phyloP scores from a whole-genome alignment of 2,329 filamentous ascomycete species.

The Trematosphaeria pertusa region DNA sequence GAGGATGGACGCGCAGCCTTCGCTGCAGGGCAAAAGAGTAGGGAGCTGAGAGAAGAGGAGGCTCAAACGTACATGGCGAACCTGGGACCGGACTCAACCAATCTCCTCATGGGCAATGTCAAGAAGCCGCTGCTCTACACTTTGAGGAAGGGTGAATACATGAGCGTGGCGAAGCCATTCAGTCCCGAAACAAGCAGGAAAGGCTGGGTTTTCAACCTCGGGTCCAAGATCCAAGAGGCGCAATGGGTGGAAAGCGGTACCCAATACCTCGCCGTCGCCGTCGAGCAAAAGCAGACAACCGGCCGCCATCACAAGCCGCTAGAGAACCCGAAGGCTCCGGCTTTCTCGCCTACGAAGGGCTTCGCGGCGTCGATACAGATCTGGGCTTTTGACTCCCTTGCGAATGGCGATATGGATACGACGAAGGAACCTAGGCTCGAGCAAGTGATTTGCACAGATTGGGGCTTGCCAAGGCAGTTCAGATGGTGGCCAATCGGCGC shows the following conservation, averaged over 20 bases:
- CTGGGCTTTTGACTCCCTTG: slow-evolving; percentile 60
- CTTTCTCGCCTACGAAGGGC: slow-evolving; percentile 58
- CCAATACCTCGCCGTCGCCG: slow-evolving; percentile 64
- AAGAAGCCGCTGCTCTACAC: slow-evolving; percentile 52
- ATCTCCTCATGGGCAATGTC: slow-evolving; percentile 59
- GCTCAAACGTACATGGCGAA: slow-evolving; percentile 54
- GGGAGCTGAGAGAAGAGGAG: slow-evolving; percentile 44
- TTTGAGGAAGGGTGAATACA: slow-evolving; percentile 49
- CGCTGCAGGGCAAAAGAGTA: slow-evolving; percentile 49
- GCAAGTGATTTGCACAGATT: slow-evolving; percentile 62
- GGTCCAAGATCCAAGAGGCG: slow-evolving; percentile 59
- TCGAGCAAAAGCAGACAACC: slow-evolving; percentile 33
- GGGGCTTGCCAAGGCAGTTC: slow-evolving; percentile 62
- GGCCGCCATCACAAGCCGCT: slow-evolving; percentile 32
- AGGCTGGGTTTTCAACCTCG: slow-evolving; percentile 65
- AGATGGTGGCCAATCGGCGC: slow-evolving; percentile 63
- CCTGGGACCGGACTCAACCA: slow-evolving; percentile 37
- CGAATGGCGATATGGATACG: slow-evolving; percentile 52
- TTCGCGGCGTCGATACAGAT: slow-evolving; percentile 63
- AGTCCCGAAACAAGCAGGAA: slow-evolving; percentile 35
- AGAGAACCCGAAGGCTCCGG: slow-evolving; percentile 49
- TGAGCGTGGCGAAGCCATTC: slow-evolving; percentile 54
- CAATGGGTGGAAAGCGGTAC: slow-evolving; percentile 53
- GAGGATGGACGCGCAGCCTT: slow-evolving; percentile 52
- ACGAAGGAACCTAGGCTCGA: slow-evolving; percentile 53